Conservation (phyloP, 305 asterid species). For the Solanum hybrid region DNA sequence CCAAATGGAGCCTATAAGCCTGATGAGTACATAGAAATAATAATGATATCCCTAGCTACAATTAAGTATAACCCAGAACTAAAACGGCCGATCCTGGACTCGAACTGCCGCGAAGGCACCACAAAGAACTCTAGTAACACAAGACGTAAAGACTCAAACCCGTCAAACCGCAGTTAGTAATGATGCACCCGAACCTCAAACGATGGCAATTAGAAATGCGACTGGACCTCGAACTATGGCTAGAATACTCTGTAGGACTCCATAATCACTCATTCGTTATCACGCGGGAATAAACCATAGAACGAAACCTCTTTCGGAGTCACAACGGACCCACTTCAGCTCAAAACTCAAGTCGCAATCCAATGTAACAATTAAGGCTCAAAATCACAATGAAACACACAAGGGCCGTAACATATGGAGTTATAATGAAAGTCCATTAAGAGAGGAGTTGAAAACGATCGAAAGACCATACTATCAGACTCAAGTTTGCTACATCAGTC, state of each 20-base stretch:
- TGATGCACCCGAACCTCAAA: not conserved
- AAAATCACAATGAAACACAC: not conserved
- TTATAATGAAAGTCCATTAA: not conserved
- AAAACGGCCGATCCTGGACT: not conserved
- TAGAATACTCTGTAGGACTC: not conserved
- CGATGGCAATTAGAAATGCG: not conserved
- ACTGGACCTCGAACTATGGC: not conserved
- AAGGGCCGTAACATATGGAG: fast-evolving
- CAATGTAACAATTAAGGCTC: not conserved
- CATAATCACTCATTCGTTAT: not conserved
- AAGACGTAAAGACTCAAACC: not conserved
- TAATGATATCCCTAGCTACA: not conserved
- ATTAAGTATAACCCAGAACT: not conserved
- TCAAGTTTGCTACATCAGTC: not conserved
- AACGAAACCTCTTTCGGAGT: not conserved
- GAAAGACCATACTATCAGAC: not conserved
- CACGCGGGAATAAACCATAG: not conserved
- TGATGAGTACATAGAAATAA: not conserved
- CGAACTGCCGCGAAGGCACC: not conserved
- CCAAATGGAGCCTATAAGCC: not conserved
- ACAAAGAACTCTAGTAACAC: not conserved
- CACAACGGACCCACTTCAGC: not conserved
- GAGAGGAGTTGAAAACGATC: not conserved
- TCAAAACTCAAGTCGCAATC: not conserved
- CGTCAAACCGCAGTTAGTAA: not conserved